phyloP scores from a whole-genome alignment of 2,329 filamentous ascomycete species.

The Plectosphaerella cucumerina region DNA sequence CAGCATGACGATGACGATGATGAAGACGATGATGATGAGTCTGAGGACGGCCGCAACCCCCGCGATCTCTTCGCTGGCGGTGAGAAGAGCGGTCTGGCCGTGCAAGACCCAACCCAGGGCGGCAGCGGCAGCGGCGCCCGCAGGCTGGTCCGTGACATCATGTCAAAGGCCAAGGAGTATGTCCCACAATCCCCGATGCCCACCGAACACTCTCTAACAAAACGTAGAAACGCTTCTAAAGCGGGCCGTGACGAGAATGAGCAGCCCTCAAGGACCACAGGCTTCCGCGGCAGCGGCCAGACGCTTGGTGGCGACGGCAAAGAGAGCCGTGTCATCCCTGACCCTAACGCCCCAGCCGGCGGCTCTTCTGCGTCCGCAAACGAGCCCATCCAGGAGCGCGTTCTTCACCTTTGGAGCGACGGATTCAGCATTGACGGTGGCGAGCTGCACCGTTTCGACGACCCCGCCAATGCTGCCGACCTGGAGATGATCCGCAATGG shows the following conservation, averaged over 20 bases:
- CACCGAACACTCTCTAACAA: neutral
- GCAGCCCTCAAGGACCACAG: conserved; percentile 42
- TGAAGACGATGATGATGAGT: conserved; percentile 49
- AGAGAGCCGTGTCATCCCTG: conserved; percentile 64
- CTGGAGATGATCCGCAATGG: conserved; percentile 73
- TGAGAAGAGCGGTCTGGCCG: conserved; percentile 73
- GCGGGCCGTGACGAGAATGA: conserved; percentile 46
- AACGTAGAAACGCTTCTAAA: conserved; percentile 53
- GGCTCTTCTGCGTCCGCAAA: conserved; percentile 22
- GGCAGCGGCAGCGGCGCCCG: conserved; percentile 41
- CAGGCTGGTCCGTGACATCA: conserved; percentile 58
- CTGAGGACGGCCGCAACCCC: conserved; percentile 53
- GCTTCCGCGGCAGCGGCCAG: conserved; percentile 67
- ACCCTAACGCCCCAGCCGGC: conserved; percentile 37
- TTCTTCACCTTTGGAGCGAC: conserved; percentile 76
- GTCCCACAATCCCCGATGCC: conserved; percentile 13
- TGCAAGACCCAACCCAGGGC: conserved; percentile 55
- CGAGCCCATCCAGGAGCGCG: conserved; percentile 56
- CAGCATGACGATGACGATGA: conserved; percentile 57
- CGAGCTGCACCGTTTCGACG: conserved; percentile 71
- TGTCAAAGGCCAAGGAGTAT: conserved; percentile 61
- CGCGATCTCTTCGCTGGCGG: conserved; percentile 78
- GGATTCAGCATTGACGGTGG: conserved; percentile 85
- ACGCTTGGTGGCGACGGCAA: conserved; percentile 76
- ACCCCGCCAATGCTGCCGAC: conserved; percentile 68